Conservation (phyloP, 352 stramenopile species). For the Pythium vanterpoolii region DNA sequence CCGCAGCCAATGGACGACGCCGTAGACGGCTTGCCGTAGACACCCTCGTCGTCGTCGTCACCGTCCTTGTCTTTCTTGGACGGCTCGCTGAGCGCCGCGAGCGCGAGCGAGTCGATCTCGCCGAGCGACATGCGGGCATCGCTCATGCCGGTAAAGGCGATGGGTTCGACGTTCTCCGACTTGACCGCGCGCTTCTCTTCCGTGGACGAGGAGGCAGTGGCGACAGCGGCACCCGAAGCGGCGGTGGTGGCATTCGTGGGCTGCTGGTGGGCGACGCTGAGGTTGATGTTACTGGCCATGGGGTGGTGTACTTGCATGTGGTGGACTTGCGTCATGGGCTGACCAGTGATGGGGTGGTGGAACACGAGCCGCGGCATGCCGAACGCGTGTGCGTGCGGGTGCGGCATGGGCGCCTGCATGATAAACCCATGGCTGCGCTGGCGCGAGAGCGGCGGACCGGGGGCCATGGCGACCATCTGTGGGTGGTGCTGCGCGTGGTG, state of each 20-base stretch:
- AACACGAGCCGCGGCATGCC: conserved; percentile 22
- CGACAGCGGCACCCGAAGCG: no score
- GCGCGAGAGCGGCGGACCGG: conserved; percentile 42
- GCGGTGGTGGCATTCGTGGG: background rate
- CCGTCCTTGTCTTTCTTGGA: conserved; percentile 17
- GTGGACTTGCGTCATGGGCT: conserved; percentile 11
- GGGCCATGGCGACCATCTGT: conserved; percentile 19
- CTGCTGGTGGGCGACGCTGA: conserved; percentile 63
- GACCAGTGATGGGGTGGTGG: conserved; percentile 22
- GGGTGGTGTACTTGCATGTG: conserved; percentile 28
- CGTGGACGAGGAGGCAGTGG: background rate
- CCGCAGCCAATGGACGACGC: conserved; percentile 26
- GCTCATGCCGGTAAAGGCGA: conserved; percentile 53
- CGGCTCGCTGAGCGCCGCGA: conserved; percentile 46
- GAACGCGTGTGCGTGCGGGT: conserved; percentile 18
- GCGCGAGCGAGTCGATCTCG: conserved; percentile 60
- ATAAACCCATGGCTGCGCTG: conserved; percentile 70
- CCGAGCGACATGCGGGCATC: conserved; percentile 34
- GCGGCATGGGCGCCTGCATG: conserved; percentile 34
- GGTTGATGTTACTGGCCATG: conserved; percentile 39
- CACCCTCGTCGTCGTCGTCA: conserved; percentile 8
- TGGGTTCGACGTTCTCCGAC: conserved; percentile 57
- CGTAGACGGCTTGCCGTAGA: conserved; percentile 17
- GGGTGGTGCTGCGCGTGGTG: background rate
- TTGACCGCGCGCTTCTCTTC: conserved; percentile 24